Conservation (phyloP, 106 monocot genomes). For the Allium sativum region DNA sequence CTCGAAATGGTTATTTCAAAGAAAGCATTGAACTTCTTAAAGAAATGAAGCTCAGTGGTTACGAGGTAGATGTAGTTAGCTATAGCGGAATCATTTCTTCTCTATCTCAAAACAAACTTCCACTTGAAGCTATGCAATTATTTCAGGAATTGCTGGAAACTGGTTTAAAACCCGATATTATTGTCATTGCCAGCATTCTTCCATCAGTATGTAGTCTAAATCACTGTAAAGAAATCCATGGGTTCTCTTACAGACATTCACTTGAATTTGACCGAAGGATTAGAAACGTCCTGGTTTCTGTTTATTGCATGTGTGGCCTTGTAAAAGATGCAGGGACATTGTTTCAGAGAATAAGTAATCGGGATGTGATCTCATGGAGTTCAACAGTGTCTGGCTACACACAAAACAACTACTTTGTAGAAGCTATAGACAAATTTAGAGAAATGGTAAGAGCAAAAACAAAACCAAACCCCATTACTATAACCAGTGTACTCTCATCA, state of each 20-base stretch:
- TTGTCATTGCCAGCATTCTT: slow-evolving; percentile 41
- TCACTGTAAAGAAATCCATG: slow-evolving; percentile 51
- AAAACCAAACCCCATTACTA: slow-evolving; percentile 35
- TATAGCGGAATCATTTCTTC: slow-evolving; percentile 68
- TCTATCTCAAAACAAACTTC: slow-evolving; percentile 23
- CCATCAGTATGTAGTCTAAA: slow-evolving; percentile 31
- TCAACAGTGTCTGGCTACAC: slow-evolving; percentile 43
- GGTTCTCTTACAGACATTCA: slow-evolving; percentile 18
- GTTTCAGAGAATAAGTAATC: slow-evolving; percentile 16
- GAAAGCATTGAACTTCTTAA: slow-evolving; percentile 39
- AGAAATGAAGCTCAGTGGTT: slow-evolving; percentile 30
- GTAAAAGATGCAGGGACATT: slow-evolving; percentile 18
- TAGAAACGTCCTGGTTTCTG: slow-evolving; percentile 50
- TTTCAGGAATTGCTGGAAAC: slow-evolving; percentile 29
- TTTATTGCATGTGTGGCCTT: slow-evolving; percentile 28
- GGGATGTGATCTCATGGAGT: slow-evolving; percentile 68
- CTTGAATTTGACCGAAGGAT: slow-evolving; percentile 39
- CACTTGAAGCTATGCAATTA: slow-evolving; percentile 23
- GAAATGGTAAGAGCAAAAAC: slow-evolving; percentile 25
- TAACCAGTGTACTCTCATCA: slow-evolving; percentile 46
- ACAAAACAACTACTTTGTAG: slow-evolving; percentile 27
- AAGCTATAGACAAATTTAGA: slow-evolving; percentile 32
- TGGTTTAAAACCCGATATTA: slow-evolving; percentile 35
- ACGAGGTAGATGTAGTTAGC: slow-evolving; percentile 41
- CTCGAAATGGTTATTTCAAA: slow-evolving; percentile 32